Base-by-base conservation (phyloP, 1,284 basidiomycete species). In the Schizopora paradoxa region DNA sequence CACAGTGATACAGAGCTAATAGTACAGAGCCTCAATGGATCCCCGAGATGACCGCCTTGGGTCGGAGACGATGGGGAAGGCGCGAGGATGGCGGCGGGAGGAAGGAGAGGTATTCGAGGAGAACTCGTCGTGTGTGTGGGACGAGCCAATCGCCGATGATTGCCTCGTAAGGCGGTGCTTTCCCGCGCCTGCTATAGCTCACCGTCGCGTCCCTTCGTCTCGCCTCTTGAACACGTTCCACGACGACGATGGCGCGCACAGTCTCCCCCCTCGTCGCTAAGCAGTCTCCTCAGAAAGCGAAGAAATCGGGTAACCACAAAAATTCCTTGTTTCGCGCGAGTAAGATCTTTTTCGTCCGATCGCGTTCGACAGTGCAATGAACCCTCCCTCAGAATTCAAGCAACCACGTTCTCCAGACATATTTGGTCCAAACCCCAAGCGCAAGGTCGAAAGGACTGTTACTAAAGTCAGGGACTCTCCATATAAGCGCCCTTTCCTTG, bases 101-200 rank as follows among this genome's bases (percentile, higher is more conserved):
- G 18, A 22, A 18, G 34, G 41, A 50, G 36, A 41, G 36, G 50
- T 49, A 51, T 52, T 47, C 47, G 44, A 54, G 45, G 43, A 48
- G 48, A 41, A 36, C 39, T 40, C 33, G 22, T 35, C 33, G 33
- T 33, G 40, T 46, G 19, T 33, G 37, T 41, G 31, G 25, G 28
- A 49, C 13, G 37, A 10, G n/a, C 10, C 23, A n/a, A n/a, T n/a
- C n/a, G n/a, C n/a, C n/a, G n/a, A n/a, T n/a, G n/a, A n/a, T n/a
- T n/a, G n/a, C n/a, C n/a, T n/a, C n/a, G n/a, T n/a, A n/a, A n/a
- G n/a, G n/a, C n/a, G n/a, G n/a, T n/a, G n/a, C n/a, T n/a, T 31
- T 32, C 28, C 28, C 34, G 41, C 11, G 8, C 28, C 16, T 7
- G 5, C 23, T 11, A 37, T 37, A 5, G 19, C 6, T 19, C 5